These are phyloP conservation scores for Parmales sp. DNA, from an alignment of 108 stramenopile genomes.

Conservation along the genomic window DNA sequence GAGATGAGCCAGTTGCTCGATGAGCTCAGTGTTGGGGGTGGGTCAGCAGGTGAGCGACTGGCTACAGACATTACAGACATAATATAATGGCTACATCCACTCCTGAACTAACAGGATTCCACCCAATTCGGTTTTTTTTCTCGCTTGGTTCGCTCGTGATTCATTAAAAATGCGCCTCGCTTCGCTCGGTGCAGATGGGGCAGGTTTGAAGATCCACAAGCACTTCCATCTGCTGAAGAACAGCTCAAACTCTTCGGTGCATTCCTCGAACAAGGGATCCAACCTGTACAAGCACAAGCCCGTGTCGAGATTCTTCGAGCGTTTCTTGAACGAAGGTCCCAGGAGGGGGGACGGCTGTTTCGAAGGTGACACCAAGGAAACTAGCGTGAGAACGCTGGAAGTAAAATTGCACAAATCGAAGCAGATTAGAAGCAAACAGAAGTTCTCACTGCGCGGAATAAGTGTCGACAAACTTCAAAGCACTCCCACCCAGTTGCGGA, in stretches of 20 bases:
- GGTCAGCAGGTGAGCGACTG: too few relatives aligned
- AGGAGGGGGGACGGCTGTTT: constrained; percentile 4
- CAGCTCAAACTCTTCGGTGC: background rate
- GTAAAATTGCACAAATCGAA: background rate
- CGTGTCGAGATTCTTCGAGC: background rate
- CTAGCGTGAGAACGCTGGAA: background rate
- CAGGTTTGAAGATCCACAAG: background rate
- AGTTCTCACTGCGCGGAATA: background rate
- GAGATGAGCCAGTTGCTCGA: too few relatives aligned
- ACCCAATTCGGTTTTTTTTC: too few relatives aligned
- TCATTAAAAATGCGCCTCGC: too few relatives aligned
- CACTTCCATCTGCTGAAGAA: background rate
- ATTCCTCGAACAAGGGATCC: background rate
- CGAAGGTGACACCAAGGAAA: background rate
- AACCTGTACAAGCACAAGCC: background rate
- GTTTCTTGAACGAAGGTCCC: background rate
- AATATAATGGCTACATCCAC: too few relatives aligned
- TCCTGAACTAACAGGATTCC: too few relatives aligned
- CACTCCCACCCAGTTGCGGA: background rate
- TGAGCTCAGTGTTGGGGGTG: too few relatives aligned
- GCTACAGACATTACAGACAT: too few relatives aligned
- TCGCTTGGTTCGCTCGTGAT: too few relatives aligned
- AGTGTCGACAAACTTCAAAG: background rate
- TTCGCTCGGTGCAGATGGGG: too few relatives aligned
- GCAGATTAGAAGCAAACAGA: background rate